Base-by-base conservation (phyloP, 1,284 basidiomycete genomes). In the Trichosporon coremiiforme region DNA sequence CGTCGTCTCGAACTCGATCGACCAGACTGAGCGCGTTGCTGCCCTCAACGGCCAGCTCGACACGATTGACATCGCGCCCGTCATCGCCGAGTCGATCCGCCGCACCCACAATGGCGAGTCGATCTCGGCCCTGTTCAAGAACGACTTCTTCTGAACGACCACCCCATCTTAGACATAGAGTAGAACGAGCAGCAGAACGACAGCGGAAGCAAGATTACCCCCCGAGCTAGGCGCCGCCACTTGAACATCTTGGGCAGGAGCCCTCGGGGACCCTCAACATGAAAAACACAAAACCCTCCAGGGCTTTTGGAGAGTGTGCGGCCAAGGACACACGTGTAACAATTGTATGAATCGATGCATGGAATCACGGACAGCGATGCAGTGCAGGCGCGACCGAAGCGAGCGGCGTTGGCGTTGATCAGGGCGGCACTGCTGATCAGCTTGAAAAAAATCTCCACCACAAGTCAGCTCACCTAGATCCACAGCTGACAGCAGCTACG, bases 61-160 rank as follows among this genome's bases (percentile, higher is more conserved):
- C 70, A 83, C 84, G 41, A 85, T 99, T 79, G 96, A 98, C 83
- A 89, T 98, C 75, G 91, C 90, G 72, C 89, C 93, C 1, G 92
- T 93, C 57, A 91, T 99, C 69, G 93, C 95, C 10, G 96, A 99
- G 86, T 94, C 92, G 78, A 98, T 99, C 74, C 90, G 97, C 64
- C 86, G 96, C 75, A 97, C 95, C 22, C 96, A 99, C 84, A 98
- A 99, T 76, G 96, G 96, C 55, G 80, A 80, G 74, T 79, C 78
- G 41, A 82, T 82, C 71, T 80, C 79, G 72, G 80, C 80, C 31
- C 73, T 82, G 57, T 82, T 82, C 74, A 75, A 78, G 70, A 76
- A 78, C 35, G 79, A 81, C 60, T 73, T 72, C 66, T 74, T 75
- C 68, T 74, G 68, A 66, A 31, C 45, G 62, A 60, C 57, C 29